Base-by-base conservation (phyloP, 805 yeast genomes). In the Myxozyma lipomycoides region DNA sequence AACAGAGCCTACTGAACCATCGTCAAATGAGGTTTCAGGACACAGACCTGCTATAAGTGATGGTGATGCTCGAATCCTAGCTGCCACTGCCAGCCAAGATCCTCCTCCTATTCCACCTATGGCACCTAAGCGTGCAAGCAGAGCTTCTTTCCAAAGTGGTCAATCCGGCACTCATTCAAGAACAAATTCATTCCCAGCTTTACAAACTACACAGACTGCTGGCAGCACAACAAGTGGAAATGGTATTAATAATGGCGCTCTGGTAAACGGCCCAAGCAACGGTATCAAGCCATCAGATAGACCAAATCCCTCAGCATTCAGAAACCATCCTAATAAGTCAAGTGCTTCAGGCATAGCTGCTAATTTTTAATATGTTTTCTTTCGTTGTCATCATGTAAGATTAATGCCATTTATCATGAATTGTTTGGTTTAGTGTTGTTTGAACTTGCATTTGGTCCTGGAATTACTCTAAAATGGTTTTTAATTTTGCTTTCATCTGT, bases 31-130 rank as follows among this genome's bases (percentile, higher is more conserved):
- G 19, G 6, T 7, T 7, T 35, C 38, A 6, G 15, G 19, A 6
- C 38, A 35, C 19, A 10, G 38, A 9, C 38, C 38, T 10, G n/a
- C 38, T 15, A 17, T 17, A 35, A 35, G 38, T 21, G 38, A 35
- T 10, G 38, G 38, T 21, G 38, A 35, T 21, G 19, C 19, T 21
- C 15, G 38, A 7, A 10, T 17, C 19, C 38, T 17, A 21, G 38
- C 15, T 35, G 38, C 38, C 19, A 17, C 15, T 15, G 38, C 15
- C 6, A 17, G 19, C 19, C 19, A 35, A 15, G 38, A 7, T 6
- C 43, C 43, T 7, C 43, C 43, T 18, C 43, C 43, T 7, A 40
- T 40, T n/a, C 43, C 43, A 19, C 36, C 43, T 15, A 10, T 40
- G 43, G 43, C 43, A 15, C 32, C 43, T 12, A 10, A 9, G 6